A percentile compares a stretch with the other conserved stretches of the same genome.
phyloP scores from a whole-genome alignment of 495 filamentous ascomycete species.

The Astrocystis sublimbata region DNA sequence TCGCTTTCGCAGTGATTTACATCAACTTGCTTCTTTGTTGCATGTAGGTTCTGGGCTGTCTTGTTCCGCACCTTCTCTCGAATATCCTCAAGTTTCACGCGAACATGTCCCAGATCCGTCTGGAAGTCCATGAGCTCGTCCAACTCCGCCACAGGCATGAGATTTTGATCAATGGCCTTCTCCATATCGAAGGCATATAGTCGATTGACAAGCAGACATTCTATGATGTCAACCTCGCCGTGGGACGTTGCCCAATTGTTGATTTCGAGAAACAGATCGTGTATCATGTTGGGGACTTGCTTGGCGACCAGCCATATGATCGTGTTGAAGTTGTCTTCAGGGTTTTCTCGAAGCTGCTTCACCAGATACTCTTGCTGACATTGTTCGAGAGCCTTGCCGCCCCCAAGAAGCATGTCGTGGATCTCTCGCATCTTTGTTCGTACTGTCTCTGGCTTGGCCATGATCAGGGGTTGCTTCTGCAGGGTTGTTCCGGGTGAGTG shows the following conservation, averaged over 20 bases:
- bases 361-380: neutral
- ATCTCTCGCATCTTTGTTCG: neutral
- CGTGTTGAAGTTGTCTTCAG: neutral
- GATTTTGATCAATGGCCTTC: neutral
- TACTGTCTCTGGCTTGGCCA: neutral
- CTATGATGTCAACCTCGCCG: neutral
- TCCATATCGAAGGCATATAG: slow-evolving; percentile 6
- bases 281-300: neutral
- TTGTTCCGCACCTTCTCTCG: slow-evolving; percentile 26
- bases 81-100: slow-evolving; percentile 34
- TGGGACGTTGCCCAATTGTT: neutral
- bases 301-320: neutral
- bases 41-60: slow-evolving; percentile 22
- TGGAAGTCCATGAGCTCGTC: slow-evolving; percentile 40
- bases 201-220: slow-evolving; percentile 4
- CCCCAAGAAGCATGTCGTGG: neutral
- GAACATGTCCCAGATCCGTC: neutral
- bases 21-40: neutral
- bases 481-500: neutral
- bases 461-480: neutral
- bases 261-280: neutral
- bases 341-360: neutral
- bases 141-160: slow-evolving; percentile 15
- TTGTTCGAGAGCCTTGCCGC: neutral
- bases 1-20: slow-evolving; percentile 1